Percentiles rank a stretch among this genome's conserved stretches.
Evolutionary conservation across 1,139 yeast genomes (phyloP).

Genomic region (Sporopachydermia cereana): DNA sequence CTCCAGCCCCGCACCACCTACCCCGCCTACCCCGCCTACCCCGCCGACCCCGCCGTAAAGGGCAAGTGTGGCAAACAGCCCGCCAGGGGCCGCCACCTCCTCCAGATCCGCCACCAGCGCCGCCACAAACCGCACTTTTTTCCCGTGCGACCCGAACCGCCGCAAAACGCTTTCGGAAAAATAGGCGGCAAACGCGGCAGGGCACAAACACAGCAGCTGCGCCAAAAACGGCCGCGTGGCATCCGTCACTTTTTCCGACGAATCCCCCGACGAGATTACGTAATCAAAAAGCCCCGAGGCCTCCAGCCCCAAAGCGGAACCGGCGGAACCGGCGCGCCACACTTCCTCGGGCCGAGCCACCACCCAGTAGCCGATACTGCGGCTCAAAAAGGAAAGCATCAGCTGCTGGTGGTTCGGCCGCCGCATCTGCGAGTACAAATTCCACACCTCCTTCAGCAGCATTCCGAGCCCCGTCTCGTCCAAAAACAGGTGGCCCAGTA

Average conservation of each 20-base stretch:
- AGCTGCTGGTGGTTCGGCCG: constrained; percentile 45
- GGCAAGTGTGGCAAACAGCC: constrained; percentile 13
- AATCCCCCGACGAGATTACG: constrained; percentile 13
- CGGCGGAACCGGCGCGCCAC: constrained; percentile 20
- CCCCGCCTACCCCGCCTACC: no score
- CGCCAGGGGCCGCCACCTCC: constrained; percentile 11
- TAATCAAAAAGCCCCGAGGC: constrained; percentile 17
- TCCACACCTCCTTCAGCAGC: constrained; percentile 31
- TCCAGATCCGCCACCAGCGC: constrained; percentile 27
- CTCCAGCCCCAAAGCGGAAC: constrained; percentile 12
- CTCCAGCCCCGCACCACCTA: constrained; percentile 9
- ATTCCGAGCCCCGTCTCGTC: constrained; percentile 28
- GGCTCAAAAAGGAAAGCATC: constrained; percentile 38
- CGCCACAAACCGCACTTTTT: constrained; percentile 23
- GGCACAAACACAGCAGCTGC: constrained; percentile 20
- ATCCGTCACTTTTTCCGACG: constrained; percentile 14
- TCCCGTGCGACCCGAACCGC: constrained; percentile 15
- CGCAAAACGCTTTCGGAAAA: constrained; percentile 12
- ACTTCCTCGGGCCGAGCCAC: constrained; percentile 44
- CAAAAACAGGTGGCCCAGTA: constrained; percentile 38
- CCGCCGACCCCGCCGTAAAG: no score
- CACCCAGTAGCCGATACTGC: constrained; percentile 42
- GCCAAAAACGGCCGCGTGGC: constrained; percentile 21
- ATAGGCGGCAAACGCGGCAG: constrained; percentile 16
- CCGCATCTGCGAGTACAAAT: constrained; percentile 31